phyloP scores from a whole-genome alignment of 495 filamentous ascomycete genomes.

The Oidiodendron maius region DNA sequence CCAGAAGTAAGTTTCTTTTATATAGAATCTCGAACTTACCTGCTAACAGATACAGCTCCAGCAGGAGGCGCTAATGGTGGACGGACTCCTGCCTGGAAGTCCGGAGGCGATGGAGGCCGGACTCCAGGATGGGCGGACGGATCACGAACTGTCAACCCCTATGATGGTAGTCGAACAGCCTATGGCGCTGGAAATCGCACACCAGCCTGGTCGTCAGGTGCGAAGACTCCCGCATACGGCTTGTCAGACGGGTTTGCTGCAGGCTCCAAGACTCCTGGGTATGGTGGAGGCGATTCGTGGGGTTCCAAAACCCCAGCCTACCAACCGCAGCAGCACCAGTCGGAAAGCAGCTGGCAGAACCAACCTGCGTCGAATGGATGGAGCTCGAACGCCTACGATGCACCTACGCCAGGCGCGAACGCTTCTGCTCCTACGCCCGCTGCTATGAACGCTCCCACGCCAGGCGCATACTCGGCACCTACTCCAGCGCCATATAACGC shows the following conservation, averaged over 20 bases:
- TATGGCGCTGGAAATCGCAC: slow-evolving; percentile 63
- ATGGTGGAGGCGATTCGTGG: slow-evolving; percentile 57
- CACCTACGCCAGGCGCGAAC: slow-evolving; percentile 66
- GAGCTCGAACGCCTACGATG: slow-evolving; percentile 27
- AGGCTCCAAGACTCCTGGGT: slow-evolving; percentile 68
- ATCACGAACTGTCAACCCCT: slow-evolving; percentile 69
- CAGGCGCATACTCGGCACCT: slow-evolving; percentile 62
- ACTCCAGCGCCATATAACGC: slow-evolving; percentile 45
- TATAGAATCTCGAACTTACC: not conserved
- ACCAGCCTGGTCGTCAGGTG: slow-evolving; percentile 59
- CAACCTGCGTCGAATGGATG: slow-evolving; percentile 41
- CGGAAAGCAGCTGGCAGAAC: slow-evolving; percentile 25
- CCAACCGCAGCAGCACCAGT: slow-evolving; percentile 38
- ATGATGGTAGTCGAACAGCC: slow-evolving; percentile 72
- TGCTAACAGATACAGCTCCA: slow-evolving; percentile 34
- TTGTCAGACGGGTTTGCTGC: slow-evolving; percentile 16
- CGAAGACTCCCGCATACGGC: slow-evolving; percentile 65
- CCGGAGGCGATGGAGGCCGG: slow-evolving; percentile 52
- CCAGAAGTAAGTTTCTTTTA: slow-evolving; percentile 53
- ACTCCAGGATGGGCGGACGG: slow-evolving; percentile 75
- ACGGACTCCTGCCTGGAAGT: slow-evolving; percentile 62
- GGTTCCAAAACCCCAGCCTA: slow-evolving; percentile 74
- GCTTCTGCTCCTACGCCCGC: slow-evolving; percentile 68
- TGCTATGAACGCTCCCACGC: slow-evolving; percentile 71
- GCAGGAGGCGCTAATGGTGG: slow-evolving; percentile 53